These are phyloP conservation scores for Neohortaea acidophila DNA, from an alignment of 495 filamentous ascomycete genomes.

Conservation along the genomic window DNA sequence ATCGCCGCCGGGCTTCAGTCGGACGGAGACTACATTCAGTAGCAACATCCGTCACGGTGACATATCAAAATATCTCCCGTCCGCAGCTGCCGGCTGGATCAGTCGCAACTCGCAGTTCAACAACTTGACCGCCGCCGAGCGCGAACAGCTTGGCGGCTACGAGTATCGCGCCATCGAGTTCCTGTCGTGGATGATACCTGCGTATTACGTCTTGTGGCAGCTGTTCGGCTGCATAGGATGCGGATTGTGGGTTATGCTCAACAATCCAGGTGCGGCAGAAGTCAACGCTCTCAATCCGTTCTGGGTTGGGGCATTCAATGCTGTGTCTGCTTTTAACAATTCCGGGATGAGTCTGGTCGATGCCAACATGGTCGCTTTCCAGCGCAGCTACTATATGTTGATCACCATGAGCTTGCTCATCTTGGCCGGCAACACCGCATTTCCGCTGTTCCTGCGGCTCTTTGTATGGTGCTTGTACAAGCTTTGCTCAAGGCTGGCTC, in stretches of 20 bases:
- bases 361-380: conserved; percentile 59
- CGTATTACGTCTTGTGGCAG: conserved; percentile 62
- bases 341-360: conserved; percentile 76
- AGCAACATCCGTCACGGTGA: background rate
- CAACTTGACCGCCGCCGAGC: conserved; percentile 48
- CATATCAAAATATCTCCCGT: conserved; percentile 7
- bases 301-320: conserved; percentile 58
- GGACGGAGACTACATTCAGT: background rate
- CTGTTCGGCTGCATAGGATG: conserved; percentile 55
- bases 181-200: conserved; percentile 52
- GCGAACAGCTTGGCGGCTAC: conserved; percentile 58
- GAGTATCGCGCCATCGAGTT: conserved; percentile 69
- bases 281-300: conserved; percentile 57
- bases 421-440: conserved; percentile 69
- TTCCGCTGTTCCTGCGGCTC: conserved; percentile 66
- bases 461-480: conserved; percentile 50
- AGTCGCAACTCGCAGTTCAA: conserved; percentile 64
- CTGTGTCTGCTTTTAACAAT: conserved; percentile 71
- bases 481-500: conserved; percentile 22
- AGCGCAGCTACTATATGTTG: conserved; percentile 51
- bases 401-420: conserved; percentile 64
- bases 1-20: background rate
- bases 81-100: conserved; percentile 29
- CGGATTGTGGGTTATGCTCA: conserved; percentile 52
- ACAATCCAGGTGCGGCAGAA: conserved; percentile 41